Conservation (phyloP, 1,284 basidiomycete species). For the Fomitopsis schrenkii region DNA sequence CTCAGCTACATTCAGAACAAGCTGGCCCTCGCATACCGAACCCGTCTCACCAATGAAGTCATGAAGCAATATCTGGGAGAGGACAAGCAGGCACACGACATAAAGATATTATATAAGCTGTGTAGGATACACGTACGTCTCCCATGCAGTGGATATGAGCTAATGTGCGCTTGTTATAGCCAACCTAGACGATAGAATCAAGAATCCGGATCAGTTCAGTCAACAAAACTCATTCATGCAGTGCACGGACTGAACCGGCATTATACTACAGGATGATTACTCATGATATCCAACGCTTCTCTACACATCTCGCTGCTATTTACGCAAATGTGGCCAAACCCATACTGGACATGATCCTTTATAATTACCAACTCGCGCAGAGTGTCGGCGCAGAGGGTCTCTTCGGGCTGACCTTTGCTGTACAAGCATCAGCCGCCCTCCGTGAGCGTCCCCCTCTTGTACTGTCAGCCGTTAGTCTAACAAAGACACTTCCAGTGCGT, state of each 20-base stretch:
- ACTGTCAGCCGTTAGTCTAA: neutral
- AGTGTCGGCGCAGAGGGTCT: slow-evolving; percentile 96
- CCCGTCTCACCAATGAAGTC: slow-evolving; percentile 81
- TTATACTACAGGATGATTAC: slow-evolving; percentile 74
- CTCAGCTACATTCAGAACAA: slow-evolving; percentile 93
- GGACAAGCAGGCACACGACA: slow-evolving; percentile 53
- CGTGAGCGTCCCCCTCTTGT: slow-evolving; percentile 41
- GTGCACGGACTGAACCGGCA: neutral
- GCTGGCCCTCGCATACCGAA: slow-evolving; percentile 89
- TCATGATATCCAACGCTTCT: slow-evolving; percentile 94
- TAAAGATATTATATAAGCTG: slow-evolving; percentile 90
- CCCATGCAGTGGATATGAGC: neutral
- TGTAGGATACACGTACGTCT: slow-evolving; percentile 40
- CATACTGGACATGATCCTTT: slow-evolving; percentile 88
- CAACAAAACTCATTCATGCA: neutral
- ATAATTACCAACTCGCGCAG: slow-evolving; percentile 93
- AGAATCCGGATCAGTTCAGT: slow-evolving; percentile 89
- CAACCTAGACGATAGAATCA: slow-evolving; percentile 91
- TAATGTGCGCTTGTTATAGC: slow-evolving; percentile 37
- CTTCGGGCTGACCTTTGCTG: slow-evolving; percentile 78
- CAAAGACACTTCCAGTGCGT: slow-evolving; percentile 50
- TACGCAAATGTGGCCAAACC: slow-evolving; percentile 96
- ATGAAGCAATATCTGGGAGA: slow-evolving; percentile 85
- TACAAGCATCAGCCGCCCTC: slow-evolving; percentile 78
- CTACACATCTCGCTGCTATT: slow-evolving; percentile 87